These are phyloP conservation scores for Vanrija sp. DNA, from an alignment of 1,284 basidiomycete genomes.

Conservation along the genomic window DNA sequence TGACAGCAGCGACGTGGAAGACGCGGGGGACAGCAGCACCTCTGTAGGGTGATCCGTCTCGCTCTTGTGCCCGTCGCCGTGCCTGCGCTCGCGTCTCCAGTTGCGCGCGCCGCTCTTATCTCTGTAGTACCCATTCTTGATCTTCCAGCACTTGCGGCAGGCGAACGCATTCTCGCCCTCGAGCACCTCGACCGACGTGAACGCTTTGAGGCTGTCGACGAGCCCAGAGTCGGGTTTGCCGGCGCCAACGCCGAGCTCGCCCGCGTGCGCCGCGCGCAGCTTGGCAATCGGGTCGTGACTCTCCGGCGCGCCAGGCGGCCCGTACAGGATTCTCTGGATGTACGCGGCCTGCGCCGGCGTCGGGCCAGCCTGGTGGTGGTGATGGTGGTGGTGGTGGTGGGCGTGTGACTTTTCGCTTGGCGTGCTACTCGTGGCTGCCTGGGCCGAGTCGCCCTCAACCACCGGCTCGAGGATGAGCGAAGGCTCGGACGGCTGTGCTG, in stretches of 20 bases:
- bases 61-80: too few species aligned
- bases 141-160: slow-evolving; percentile 87
- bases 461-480: too few species aligned
- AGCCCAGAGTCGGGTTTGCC: slow-evolving; percentile 41
- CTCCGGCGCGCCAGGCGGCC: slow-evolving; percentile 21
- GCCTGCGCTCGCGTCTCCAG: too few species aligned
- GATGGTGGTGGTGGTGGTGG: slow-evolving; percentile 2
- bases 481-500: background rate
- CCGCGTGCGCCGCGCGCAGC: slow-evolving; percentile 33
- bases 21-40: too few species aligned
- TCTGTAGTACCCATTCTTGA: slow-evolving; percentile 40
- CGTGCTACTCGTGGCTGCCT: background rate
- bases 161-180: slow-evolving; percentile 93
- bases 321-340: slow-evolving; percentile 46
- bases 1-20: background rate
- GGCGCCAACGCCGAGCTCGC: slow-evolving; percentile 12
- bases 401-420: background rate
- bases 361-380: slow-evolving; percentile 29
- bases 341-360: slow-evolving; percentile 49
- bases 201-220: slow-evolving; percentile 66
- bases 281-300: slow-evolving; percentile 38
- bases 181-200: slow-evolving; percentile 83
- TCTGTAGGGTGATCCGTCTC: too few species aligned
- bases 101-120: slow-evolving; percentile 10
- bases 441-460: too few species aligned